Evolutionary conservation across 345 rosid species (phyloP).

Genomic region (Jatropha curcas): DNA sequence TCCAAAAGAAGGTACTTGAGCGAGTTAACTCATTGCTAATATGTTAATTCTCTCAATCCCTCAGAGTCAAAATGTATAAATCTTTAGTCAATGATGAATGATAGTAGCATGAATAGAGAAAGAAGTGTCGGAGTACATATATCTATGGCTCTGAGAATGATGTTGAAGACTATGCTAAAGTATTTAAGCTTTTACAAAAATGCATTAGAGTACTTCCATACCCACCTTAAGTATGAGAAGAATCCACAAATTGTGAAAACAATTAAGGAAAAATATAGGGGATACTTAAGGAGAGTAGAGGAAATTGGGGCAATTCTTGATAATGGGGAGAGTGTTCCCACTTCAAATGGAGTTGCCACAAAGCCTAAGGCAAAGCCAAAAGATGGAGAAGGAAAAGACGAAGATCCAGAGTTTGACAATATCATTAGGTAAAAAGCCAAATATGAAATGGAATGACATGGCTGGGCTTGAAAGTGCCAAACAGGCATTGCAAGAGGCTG

Average conservation of each 20-base stretch:
- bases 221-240: constrained; percentile 92
- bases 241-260: constrained; percentile 80
- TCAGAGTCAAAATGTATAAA: not conserved
- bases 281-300: constrained; percentile 84
- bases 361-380: constrained; percentile 55
- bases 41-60: too few species aligned
- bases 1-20: constrained; percentile 68
- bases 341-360: constrained; percentile 57
- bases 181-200: constrained; percentile 82
- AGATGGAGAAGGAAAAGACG: constrained; percentile 52
- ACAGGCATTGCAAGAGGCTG: constrained; percentile 87
- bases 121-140: too few species aligned
- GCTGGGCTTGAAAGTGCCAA: constrained; percentile 94
- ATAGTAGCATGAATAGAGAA: too few species aligned
- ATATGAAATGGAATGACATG: constrained; percentile 83
- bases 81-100: too few species aligned
- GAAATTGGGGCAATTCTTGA: constrained; percentile 85
- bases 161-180: constrained; percentile 77
- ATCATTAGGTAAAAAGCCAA: constrained; percentile 82
- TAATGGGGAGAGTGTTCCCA: constrained; percentile 67
- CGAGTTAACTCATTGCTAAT: constrained; percentile 10
- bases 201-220: constrained; percentile 85
- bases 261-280: constrained; percentile 68
- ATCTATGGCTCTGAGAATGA: too few species aligned
- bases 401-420: constrained; percentile 76